Evolutionary conservation across 768 basidiomycete genomes (phyloP).

Genomic region (Termitomyces eurrhizus): DNA sequence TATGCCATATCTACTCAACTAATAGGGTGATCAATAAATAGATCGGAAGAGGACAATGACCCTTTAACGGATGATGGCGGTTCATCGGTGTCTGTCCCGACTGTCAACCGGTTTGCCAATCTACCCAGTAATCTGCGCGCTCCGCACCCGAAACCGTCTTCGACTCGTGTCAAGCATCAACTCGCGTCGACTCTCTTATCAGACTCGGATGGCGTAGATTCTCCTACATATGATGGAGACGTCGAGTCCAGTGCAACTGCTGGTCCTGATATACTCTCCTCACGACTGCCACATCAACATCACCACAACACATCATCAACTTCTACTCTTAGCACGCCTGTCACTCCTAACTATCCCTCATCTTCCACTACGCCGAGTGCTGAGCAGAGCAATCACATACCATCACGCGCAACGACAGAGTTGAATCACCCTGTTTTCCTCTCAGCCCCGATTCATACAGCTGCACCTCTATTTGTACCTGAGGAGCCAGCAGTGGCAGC

Average conservation of each 20-base stretch:
- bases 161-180: slow-evolving; percentile 41
- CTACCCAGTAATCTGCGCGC: slow-evolving; percentile 21
- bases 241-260: slow-evolving; percentile 75
- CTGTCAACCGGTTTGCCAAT: slow-evolving; percentile 23
- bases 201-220: slow-evolving; percentile 75
- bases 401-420: slow-evolving; percentile 19
- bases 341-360: slow-evolving; percentile 23
- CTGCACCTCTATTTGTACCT: slow-evolving; percentile 24
- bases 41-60: slow-evolving; percentile 87
- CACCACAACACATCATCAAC: slow-evolving; percentile 44
- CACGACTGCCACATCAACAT: slow-evolving; percentile 26
- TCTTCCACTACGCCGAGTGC: slow-evolving; percentile 21
- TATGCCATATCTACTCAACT: neutral
- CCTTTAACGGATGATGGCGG: slow-evolving; percentile 74
- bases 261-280: slow-evolving; percentile 37
- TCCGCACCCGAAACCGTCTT: slow-evolving; percentile 27
- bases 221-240: slow-evolving; percentile 89
- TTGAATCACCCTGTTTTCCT: slow-evolving; percentile 30
- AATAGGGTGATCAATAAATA: slow-evolving; percentile 24
- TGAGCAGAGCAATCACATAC: slow-evolving; percentile 20
- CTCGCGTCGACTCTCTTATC: slow-evolving; percentile 53
- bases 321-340: slow-evolving; percentile 49
- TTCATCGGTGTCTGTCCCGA: slow-evolving; percentile 47
- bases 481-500: slow-evolving; percentile 41
- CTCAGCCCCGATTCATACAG: slow-evolving; percentile 26